A percentile compares a stretch with the other conserved stretches of the same genome.
Conservation (phyloP, 345 rosid genomes). For the Camelina hispida region DNA sequence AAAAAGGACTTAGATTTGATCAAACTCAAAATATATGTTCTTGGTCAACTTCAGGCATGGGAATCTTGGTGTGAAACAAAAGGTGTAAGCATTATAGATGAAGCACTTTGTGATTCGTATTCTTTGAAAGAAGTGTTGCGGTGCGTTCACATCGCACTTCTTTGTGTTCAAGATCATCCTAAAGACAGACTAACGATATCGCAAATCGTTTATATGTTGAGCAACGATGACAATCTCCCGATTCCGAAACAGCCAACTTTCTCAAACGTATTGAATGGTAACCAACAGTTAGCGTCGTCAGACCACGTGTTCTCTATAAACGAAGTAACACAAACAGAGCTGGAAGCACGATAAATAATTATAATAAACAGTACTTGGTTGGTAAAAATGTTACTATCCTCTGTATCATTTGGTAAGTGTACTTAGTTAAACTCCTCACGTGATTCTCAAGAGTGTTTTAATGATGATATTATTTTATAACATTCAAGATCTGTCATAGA, state of each 20-base stretch:
- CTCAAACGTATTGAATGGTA: background rate
- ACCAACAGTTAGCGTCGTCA: no score
- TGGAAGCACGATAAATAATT: background rate
- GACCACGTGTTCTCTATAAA: background rate
- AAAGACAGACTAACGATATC: background rate
- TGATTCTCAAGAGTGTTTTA: background rate
- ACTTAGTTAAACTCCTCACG: background rate
- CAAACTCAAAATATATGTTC: background rate
- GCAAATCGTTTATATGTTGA: constrained; percentile 11
- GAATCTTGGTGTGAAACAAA: constrained; percentile 2
- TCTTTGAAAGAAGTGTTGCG: background rate
- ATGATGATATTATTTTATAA: background rate
- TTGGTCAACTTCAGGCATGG: constrained; percentile 6
- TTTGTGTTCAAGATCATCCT: constrained; percentile 21
- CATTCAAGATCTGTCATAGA: no score
- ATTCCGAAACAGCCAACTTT: constrained; percentile 5
- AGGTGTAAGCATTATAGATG: constrained; percentile 5
- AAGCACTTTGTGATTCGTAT: background rate
- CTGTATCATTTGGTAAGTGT: no score
- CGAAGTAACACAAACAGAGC: background rate
- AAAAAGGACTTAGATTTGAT: background rate
- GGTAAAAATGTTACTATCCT: background rate
- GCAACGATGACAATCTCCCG: background rate
- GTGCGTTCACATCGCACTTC: background rate
- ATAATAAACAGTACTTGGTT: background rate